These are phyloP conservation scores for Populus tremula DNA, from an alignment of 345 rosid species.

Conservation along the genomic window DNA sequence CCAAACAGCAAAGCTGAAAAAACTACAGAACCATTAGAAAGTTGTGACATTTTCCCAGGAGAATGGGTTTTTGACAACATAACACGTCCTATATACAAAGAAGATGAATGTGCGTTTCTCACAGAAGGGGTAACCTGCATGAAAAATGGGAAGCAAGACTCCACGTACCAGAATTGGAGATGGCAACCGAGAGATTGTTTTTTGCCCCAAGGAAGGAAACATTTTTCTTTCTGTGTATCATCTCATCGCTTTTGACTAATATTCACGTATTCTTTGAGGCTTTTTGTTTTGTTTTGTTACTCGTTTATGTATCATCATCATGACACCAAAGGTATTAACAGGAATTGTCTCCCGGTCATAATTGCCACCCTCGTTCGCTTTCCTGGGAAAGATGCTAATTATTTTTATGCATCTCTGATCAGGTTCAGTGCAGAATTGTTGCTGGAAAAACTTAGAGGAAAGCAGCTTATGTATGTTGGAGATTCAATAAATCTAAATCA, in stretches of 20 bases:
- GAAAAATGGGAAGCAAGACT: slow-evolving; percentile 25
- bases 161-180: slow-evolving; percentile 7
- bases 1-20: background rate
- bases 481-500: slow-evolving; percentile 22
- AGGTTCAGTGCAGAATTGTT: slow-evolving; percentile 52
- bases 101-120: slow-evolving; percentile 20
- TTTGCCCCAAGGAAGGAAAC: too few relatives aligned
- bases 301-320: background rate
- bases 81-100: slow-evolving; percentile 25
- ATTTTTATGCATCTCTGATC: background rate
- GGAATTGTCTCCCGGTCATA: background rate
- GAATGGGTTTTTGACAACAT: slow-evolving; percentile 26
- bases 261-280: too few relatives aligned
- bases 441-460: slow-evolving; percentile 25
- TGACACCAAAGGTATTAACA: slow-evolving; percentile 15
- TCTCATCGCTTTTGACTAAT: too few relatives aligned
- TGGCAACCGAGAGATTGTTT: too few relatives aligned
- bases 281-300: too few relatives aligned
- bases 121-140: slow-evolving; percentile 9
- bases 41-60: slow-evolving; percentile 22
- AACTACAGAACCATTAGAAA: slow-evolving; percentile 1
- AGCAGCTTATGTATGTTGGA: slow-evolving; percentile 28
- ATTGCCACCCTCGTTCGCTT: too few relatives aligned
- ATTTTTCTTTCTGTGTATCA: background rate
- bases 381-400: too few relatives aligned